A percentile compares a stretch with the other conserved stretches of the same genome.
Evolutionary conservation across 805 yeast species (phyloP).

Genomic region (Candida endomychidarum): DNA sequence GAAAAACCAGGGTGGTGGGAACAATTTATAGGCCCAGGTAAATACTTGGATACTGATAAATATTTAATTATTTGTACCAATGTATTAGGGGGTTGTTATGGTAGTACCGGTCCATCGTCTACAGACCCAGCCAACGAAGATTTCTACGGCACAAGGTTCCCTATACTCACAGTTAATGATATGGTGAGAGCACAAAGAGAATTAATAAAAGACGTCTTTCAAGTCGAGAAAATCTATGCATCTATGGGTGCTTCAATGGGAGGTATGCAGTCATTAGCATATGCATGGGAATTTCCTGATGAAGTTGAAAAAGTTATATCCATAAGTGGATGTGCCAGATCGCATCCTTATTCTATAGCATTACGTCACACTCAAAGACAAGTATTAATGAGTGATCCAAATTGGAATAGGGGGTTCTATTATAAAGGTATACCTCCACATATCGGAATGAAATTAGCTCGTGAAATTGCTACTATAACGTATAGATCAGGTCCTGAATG

Average conservation of each 20-base stretch:
- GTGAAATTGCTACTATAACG: conserved; percentile 92
- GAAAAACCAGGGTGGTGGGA: conserved; percentile 94
- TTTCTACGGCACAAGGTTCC: conserved; percentile 83
- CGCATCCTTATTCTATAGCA: conserved; percentile 93
- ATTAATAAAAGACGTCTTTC: conserved; percentile 60
- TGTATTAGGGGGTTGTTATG: conserved; percentile 92
- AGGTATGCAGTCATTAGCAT: conserved; percentile 96
- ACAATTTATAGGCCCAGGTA: conserved; percentile 82
- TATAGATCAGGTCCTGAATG: conserved; percentile 96
- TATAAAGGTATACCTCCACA: conserved; percentile 85
- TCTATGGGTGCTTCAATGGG: conserved; percentile 94
- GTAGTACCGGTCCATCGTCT: conserved; percentile 91
- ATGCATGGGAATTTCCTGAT: conserved; percentile 79
- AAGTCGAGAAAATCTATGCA: conserved; percentile 66
- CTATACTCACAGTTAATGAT: conserved; percentile 80
- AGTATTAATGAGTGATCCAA: conserved; percentile 90
- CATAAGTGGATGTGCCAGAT: conserved; percentile 91
- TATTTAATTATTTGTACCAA: conserved; percentile 86
- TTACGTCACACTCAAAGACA: conserved; percentile 92
- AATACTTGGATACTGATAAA: conserved; percentile 75
- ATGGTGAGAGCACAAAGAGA: conserved; percentile 89
- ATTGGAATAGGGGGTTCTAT: conserved; percentile 90
- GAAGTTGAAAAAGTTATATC: conserved; percentile 70
- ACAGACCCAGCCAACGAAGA: conserved; percentile 64
- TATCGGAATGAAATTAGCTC: conserved; percentile 89